Evolutionary conservation across 345 rosid species (phyloP), one percentile per base, ranked within the genome.

Genomic region (Nasturtium officinale): DNA sequence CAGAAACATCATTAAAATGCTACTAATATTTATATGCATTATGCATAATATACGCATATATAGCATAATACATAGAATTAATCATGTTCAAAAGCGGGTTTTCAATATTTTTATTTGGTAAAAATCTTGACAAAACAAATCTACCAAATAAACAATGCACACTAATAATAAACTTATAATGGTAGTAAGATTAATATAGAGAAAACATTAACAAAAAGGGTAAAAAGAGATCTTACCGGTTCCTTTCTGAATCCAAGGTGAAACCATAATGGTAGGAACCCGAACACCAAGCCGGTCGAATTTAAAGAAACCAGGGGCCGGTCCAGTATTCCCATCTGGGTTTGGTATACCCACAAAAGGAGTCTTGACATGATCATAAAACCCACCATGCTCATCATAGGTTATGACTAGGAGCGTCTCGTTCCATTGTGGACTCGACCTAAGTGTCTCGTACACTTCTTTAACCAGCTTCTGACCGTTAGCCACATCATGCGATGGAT

Each of bases 191-290:
- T 2, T 6, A 35, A 51, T 11, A 28, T 9, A 29, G 55, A 51
- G 45, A 57, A 57, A 75, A 25, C 5, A 56, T 15, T 12, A 0
- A 16, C 15, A 65, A 16, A 15, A 7, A 21, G 3, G 7, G 32
- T n/a, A n/a, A 32, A 70, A 26, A 11, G 46, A 12, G 15, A 69
- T 32, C 80, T 73, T 80, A 93, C 97, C 96, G 29, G 95, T 88
- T 43, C 98, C 92, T 87, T 90, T 94, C 79, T 88, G 83, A 79
- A 94, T 89, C 98, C 98, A 91, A 65, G 97, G 97, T 29, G 98
- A 91, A 61, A 89, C 85, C 98, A 92, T 89, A 25, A 92, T 87
- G 10, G 98, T 89, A 0, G 98, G 96, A 43, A 89, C 94, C 7
- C 98, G 92, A 63, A 91, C 98, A 10, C 97, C 98, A 32, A 94